Base-by-base conservation (phyloP, 352 stramenopile species). In the Phytophthora pseudosyringae region DNA sequence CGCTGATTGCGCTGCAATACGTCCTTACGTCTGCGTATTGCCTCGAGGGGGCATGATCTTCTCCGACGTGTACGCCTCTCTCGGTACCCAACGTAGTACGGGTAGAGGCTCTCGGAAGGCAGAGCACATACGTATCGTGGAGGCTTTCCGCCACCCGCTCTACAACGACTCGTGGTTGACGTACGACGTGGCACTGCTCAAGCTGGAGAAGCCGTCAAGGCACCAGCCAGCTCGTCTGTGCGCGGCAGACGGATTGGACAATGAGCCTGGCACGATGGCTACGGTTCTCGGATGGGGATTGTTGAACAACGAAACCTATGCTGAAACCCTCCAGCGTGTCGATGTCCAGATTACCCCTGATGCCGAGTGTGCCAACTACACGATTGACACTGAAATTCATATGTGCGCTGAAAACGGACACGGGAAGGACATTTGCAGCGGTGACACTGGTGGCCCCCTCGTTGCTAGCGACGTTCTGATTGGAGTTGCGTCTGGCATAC, bases 1-100 rank as follows among this genome's bases (percentile, higher is more conserved):
- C n/a, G n/a, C n/a, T n/a, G n/a, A n/a, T n/a, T n/a, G n/a, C n/a
- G n/a, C n/a, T n/a, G 12, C 51, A 77, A 39, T 88, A 84, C 56
- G 70, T 89, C 3, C 50, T 87, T 44, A 91, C 80, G 28, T 76
- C 78, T 5, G 80, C 65, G 1, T 73, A 88, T 54, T 91, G 81
- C 55, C 64, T 86, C 41, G 55, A 60, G 13, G 52, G 48, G 41
- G 25, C n/a, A n/a, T n/a, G n/a, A n/a, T 64, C 29, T 1, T 13
- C 8, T 15, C 8, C 7, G 16, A 41, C 15, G 21, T 50, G 26
- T 33, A 47, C 4, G 39, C 35, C 5, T 47, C 47, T 3, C 15
- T 66, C 8, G 58, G 48, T 1, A 21, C 38, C 0, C 6, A 41
- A 6, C 0, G 26, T 1, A 28, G 12, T 5, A 13, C 6, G 15